Evolutionary conservation across 2,329 filamentous ascomycete species (phyloP).

Genomic region (Aspergillus pseudoviridinutans): DNA sequence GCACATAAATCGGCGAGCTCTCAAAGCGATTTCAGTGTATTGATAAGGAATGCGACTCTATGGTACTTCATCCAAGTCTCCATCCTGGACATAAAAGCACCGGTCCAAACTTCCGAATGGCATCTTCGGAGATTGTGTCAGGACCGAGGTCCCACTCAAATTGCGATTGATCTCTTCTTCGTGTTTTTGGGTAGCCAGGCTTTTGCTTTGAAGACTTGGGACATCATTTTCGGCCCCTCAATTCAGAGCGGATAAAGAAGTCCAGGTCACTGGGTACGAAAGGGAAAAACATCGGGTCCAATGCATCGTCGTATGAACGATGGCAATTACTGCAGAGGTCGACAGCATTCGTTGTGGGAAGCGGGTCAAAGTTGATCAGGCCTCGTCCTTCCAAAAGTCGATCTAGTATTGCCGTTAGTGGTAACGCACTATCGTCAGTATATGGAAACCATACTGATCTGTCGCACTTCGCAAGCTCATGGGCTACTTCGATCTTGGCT

Average conservation of each 20-base stretch:
- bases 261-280: not conserved
- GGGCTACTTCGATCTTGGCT: too few species aligned
- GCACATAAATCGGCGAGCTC: too few species aligned
- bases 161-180: not conserved
- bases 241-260: not conserved
- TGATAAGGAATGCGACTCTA: too few species aligned
- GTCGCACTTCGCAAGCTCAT: too few species aligned
- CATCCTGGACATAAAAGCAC: not conserved
- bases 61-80: not conserved
- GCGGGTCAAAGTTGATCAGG: too few species aligned
- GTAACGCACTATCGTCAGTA: too few species aligned
- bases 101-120: not conserved
- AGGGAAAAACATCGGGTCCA: not conserved
- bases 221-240: not conserved
- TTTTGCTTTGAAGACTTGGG: not conserved
- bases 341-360: too few species aligned
- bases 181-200: not conserved
- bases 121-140: not conserved
- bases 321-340: too few species aligned
- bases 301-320: not conserved
- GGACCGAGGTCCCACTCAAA: not conserved
- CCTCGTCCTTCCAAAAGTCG: too few species aligned
- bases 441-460: too few species aligned
- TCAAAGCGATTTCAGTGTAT: too few species aligned
- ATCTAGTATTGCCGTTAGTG: too few species aligned